Base-by-base conservation (phyloP, 345 rosid genomes). In the Atalantia buxifolia region DNA sequence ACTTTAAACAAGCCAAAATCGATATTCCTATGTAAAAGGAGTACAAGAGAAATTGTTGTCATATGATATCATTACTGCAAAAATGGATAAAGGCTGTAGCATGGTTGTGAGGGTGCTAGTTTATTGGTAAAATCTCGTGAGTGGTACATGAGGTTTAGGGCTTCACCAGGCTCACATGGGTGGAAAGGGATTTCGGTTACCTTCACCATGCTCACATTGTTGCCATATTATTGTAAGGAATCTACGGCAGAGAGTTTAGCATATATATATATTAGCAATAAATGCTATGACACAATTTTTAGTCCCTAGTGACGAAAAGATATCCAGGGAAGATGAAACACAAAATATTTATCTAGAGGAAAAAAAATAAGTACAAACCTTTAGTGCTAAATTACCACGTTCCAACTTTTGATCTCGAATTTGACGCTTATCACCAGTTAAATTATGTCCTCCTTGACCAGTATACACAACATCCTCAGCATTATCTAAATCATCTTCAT, bases 401-500 rank as follows among this genome's bases (percentile, higher is more conserved):
- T 71, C 69, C 85, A 96, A 33, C 35, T 71, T 80, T 81, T 96
- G 98, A 82, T 92, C 98, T 64, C 56, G 77, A 66, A 86, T 82
- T 88, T 96, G 99, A n/a, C 92, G 97, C 81, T 92, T 96, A 80
- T 93, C 79, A 76, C 99, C 99, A 2, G 81, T 82, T 67, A 96
- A 87, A 83, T 94, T 84, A 72, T 94, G 90, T 33, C 99, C 98
- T 53, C 99, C 98, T 86, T 94, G 98, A 25, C 99, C 98, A 77
- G 99, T 96, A 80, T 96, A 96, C 25, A 89, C 83, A 63, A 96
- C 88, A 50, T 89, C 93, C 57, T 96, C 99, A 24, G 98, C 92
- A 83, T 96, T 92, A 90, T 96, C 99, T 12, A 90, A 79, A 84
- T 96, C 99, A 90, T 94, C 99, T 80, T 96, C 98, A 45, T 96